Evolutionary conservation across 2,329 filamentous ascomycete genomes (phyloP).

Genomic region (Pseudocercospora crystallina): DNA sequence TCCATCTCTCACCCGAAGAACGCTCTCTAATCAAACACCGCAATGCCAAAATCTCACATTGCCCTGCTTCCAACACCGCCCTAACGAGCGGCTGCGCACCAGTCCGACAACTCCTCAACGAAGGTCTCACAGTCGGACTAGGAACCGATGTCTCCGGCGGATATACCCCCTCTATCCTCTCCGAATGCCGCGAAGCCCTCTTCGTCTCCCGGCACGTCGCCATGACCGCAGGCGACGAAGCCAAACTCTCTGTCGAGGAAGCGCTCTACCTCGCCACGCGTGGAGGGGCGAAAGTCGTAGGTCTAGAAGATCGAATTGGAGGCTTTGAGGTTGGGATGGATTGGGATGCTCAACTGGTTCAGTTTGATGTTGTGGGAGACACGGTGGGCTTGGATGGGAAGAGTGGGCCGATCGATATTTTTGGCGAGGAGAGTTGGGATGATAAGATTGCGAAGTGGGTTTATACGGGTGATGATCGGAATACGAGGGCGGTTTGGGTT

Average conservation of each 20-base stretch:
- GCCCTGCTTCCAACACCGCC: constrained; percentile 81
- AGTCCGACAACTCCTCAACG: constrained; percentile 71
- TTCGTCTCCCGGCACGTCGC: constrained; percentile 74
- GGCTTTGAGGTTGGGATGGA: constrained; percentile 82
- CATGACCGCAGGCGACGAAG: constrained; percentile 46
- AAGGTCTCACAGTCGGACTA: constrained; percentile 75
- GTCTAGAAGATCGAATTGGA: constrained; percentile 70
- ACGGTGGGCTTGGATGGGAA: constrained; percentile 35
- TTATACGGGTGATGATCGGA: constrained; percentile 88
- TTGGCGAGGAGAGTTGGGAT: constrained; percentile 87
- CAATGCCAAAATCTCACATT: constrained; percentile 73
- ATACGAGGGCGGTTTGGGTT: constrained; percentile 87
- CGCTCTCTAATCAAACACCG: constrained; percentile 61
- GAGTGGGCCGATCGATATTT: constrained; percentile 74
- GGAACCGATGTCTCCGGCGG: constrained; percentile 92
- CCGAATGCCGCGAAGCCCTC: constrained; percentile 77
- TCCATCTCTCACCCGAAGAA: constrained; percentile 72
- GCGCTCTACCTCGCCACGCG: constrained; percentile 80
- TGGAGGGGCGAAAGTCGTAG: constrained; percentile 82
- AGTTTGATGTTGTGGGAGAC: constrained; percentile 51
- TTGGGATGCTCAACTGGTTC: constrained; percentile 86
- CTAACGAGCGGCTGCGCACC: constrained; percentile 76
- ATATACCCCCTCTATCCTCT: constrained; percentile 77
- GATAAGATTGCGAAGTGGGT: constrained; percentile 92
- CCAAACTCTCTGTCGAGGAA: constrained; percentile 77